Evolutionary conservation across 495 filamentous ascomycete genomes (phyloP), one percentile per base, ranked within the genome.

Genomic region (Talaromyces trachyspermus): DNA sequence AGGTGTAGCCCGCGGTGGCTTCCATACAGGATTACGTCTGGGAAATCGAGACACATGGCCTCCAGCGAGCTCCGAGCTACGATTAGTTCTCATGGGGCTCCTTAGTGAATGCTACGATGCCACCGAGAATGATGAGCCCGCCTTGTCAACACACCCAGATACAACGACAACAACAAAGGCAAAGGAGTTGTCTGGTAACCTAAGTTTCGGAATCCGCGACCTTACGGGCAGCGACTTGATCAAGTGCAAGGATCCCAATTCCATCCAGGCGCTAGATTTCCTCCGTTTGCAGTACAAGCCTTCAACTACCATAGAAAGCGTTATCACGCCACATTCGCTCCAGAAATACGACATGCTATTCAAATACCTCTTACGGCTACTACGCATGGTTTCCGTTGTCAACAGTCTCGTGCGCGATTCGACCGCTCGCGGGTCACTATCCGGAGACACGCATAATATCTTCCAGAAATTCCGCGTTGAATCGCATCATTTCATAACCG

Each of bases 211-310:
- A 1, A 80, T 97, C 32, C 81, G 91, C n/a, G 84, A 89, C 46
- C 72, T 96, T 50, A 72, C 81, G 0, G 70, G 76, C 2, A 78
- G 80, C 14, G 89, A 95, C 53, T 79, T 94, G 17, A 77, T 85
- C 27, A 79, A 75, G 51, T 87, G 85, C 59, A 81, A 88, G 67
- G 78, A 96, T 56, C 82, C 88, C 0, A 75, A 85, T 55, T 79
- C 79, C 0, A 76, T 96, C 24, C 83, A 88, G 62, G 92, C 92
- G 0, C 70, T 96, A 14, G 92, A 98, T 61, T 96, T 98, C 56
- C 71, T 98, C 14, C 80, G 84, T 2, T 68, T 98, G 3, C 82
- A 88, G 43, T 98, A 95, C 68, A 84, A 80, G 30, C 78, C 92
- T 0, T 88, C 91, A 0, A 55, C 75, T 2, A 77, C 85, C 2